Base-by-base conservation (phyloP, 371 early-diverging fungal genomes). In the Mortierella sp. region DNA sequence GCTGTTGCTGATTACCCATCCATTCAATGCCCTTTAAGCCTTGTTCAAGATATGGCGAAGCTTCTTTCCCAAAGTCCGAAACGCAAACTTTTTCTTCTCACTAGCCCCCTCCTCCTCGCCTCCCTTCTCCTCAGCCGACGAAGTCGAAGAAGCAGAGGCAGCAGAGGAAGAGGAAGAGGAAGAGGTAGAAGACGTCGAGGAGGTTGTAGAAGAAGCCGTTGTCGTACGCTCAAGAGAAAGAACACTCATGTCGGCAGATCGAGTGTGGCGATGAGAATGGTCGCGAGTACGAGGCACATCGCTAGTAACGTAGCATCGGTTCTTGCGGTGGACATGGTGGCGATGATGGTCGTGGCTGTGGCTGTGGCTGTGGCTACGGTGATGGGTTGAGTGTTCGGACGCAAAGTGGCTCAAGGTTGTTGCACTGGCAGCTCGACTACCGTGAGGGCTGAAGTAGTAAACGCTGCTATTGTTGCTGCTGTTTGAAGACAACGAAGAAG, bases 281-380 rank as follows among this genome's bases (percentile, higher is more conserved):
- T 63, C 63, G 21, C 68, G 68, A 24, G 8, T 21, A 18, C 68
- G 68, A 2, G 68, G 41, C 8, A 38, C 43, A 38, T 68, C 68
- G 68, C 68, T 68, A 21, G 68, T 68, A 68, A 68, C 4, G 41
- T 68, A 68, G 68, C 43, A 68, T 2, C 68, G 68, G 68, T 68
- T 51, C 18, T 51, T 68, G 38, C 41, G 38, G 43, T 68, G 68
- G 38, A 41, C 43, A 68, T 68, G 68, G 43, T 68, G 68, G 41
- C 41, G 38, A 21, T 68, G 68, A 24, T 65, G 68, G 35, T 8
- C 16, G 8, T 35, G 32, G 21, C 35, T 63, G 35, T 63, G 58
- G 58, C 29, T 4, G 29, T 29, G 27, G 35, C 24, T 11, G 24
- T 41, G 41, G 65, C 38, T 16, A 18, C 7, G 14, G 24, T 21